Percentiles rank a stretch among this genome's conserved stretches.
phyloP scores from a whole-genome alignment of 441 rosid genomes.

The Gossypium trilobum region DNA sequence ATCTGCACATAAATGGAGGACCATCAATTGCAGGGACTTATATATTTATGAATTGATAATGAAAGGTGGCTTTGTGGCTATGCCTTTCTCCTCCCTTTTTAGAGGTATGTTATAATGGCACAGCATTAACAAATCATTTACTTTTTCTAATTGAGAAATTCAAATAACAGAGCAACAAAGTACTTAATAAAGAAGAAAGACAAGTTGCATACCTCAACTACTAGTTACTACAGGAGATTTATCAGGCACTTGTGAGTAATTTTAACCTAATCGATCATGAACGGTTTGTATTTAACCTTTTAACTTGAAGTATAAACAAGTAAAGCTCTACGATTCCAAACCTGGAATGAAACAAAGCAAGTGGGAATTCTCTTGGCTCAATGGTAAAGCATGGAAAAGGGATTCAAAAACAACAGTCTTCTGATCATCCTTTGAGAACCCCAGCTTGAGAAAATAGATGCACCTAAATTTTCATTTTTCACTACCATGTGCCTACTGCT shows the following conservation, averaged over 20 bases:
- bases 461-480: neutral
- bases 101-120: neutral
- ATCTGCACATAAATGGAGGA: neutral
- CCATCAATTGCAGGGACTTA: neutral
- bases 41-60: neutral
- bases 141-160: neutral
- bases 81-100: neutral
- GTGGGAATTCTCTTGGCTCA: neutral
- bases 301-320: neutral
- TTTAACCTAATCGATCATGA: neutral
- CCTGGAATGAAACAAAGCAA: neutral
- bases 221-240: neutral
- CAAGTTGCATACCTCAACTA: neutral
- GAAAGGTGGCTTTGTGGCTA: neutral
- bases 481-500: neutral
- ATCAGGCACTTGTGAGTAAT: neutral
- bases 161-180: neutral
- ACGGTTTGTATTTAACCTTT: neutral
- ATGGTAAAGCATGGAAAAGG: neutral
- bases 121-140: neutral
- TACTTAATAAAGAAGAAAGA: neutral
- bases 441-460: neutral
- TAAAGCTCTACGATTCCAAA: neutral
- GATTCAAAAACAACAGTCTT: neutral
- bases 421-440: neutral